Evolutionary conservation across 257 asterid species (phyloP), one percentile per base, ranked within the genome.

Genomic region (Capsicum chinense): DNA sequence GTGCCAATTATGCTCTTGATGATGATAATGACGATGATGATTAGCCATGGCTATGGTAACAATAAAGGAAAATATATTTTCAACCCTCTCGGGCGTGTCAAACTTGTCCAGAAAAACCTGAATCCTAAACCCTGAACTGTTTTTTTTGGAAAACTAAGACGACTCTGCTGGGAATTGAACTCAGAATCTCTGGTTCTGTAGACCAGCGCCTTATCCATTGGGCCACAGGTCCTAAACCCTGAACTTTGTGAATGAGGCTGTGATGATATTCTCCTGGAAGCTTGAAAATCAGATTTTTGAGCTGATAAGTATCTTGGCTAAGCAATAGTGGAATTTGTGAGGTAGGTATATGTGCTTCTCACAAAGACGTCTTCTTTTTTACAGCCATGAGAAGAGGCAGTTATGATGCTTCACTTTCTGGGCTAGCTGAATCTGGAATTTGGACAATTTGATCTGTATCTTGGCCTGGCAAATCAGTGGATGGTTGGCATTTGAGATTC

Each of bases 131-230:
- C 33, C 33, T 26, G 33, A 26, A 26, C 33, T 26, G 1, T 26
- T 26, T 26, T 26, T 26, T 26, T 26, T 1, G 2, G 33, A 26
- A 26, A 26, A 26, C 33, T 26, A 42, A 42, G 47, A 42, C 4
- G 48, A 66, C 73, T 33, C 73, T 5, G 88, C 97, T 93, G 95
- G 94, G 95, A 95, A 93, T 95, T 95, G 95, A 94, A 95, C 97
- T 97, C 98, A 95, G 95, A 95, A 86, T 92, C 97, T 95, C 98
- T 94, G 97, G 97, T 94, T 95, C 44, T 97, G 97, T 94, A 94
- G 98, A 94, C 97, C 99, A 94, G 95, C 99, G 97, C 99, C 98
- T 92, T 93, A 94, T 94, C 97, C 97, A 93, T 94, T 94, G 97
- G 98, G 92, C 91, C 93, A 91, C 70, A 85, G 5, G 44, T 39